Evolutionary conservation across 2,329 filamentous ascomycete species (phyloP).

Genomic region (Aspergillus hiratsukae): DNA sequence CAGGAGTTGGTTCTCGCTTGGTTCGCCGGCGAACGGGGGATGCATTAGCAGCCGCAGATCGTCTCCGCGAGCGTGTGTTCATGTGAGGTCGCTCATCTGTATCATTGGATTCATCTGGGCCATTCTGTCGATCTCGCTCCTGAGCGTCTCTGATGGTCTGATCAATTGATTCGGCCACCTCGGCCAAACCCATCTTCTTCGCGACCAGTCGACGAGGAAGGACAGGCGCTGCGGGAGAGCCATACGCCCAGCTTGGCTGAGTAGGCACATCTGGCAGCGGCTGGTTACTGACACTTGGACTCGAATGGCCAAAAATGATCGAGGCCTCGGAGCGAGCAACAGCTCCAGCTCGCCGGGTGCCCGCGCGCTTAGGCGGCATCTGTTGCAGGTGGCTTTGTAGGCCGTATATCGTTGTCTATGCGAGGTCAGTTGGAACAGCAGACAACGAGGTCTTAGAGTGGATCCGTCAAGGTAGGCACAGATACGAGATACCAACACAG

Average conservation of each 20-base stretch:
- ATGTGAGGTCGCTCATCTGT: conserved; percentile 6
- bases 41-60: conserved; percentile 9
- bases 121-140: conserved; percentile 20
- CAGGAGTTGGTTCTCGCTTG: conserved; percentile 32
- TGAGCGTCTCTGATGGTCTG: conserved; percentile 22
- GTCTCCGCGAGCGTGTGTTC: conserved; percentile 11
- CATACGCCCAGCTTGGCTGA: conserved; percentile 40
- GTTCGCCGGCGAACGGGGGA: conserved; percentile 16
- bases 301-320: conserved; percentile 17
- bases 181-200: conserved; percentile 23
- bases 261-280: conserved; percentile 35
- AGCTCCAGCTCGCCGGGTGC: conserved; percentile 14
- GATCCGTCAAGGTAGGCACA: background rate
- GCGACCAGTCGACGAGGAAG: conserved; percentile 33
- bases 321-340: conserved; percentile 10
- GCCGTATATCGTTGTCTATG: background rate
- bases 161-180: conserved; percentile 34
- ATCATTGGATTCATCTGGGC: conserved; percentile 11
- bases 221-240: conserved; percentile 31
- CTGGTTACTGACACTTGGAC: conserved; percentile 16
- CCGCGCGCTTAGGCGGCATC: conserved; percentile 26
- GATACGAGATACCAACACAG: background rate
- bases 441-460: background rate
- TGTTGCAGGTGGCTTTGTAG: background rate
- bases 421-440: background rate